Evolutionary conservation across 1,284 basidiomycete species (phyloP).

Genomic region (Ganoderma sinense): DNA sequence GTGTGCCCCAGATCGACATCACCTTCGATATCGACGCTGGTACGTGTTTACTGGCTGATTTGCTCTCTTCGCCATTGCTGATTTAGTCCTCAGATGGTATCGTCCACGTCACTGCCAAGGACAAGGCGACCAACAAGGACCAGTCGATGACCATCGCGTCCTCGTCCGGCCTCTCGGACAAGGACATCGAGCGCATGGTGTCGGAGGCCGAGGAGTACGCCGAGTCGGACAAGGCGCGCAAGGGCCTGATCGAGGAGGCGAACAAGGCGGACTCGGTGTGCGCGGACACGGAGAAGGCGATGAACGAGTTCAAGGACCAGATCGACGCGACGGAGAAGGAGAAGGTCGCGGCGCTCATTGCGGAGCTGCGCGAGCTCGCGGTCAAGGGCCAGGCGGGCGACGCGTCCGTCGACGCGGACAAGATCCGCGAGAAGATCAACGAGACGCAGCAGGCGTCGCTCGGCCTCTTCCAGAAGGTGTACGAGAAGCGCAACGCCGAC

Average conservation of each 20-base stretch:
- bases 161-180: slow-evolving; percentile 95
- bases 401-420: slow-evolving; percentile 81
- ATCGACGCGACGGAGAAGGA: slow-evolving; percentile 92
- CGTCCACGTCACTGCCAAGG: slow-evolving; percentile 95
- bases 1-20: slow-evolving; percentile 98
- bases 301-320: slow-evolving; percentile 95
- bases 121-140: slow-evolving; percentile 98
- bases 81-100: slow-evolving; percentile 74
- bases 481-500: slow-evolving; percentile 90
- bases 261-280: slow-evolving; percentile 98
- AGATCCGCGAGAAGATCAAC: slow-evolving; percentile 92
- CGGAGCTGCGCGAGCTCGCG: slow-evolving; percentile 90
- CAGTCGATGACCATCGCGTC: slow-evolving; percentile 98
- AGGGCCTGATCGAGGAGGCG: slow-evolving; percentile 92
- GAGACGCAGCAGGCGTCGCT: slow-evolving; percentile 98
- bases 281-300: slow-evolving; percentile 94
- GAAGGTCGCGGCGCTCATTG: slow-evolving; percentile 89
- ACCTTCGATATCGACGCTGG: slow-evolving; percentile 99
- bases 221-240: slow-evolving; percentile 90
- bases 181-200: slow-evolving; percentile 98
- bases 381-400: slow-evolving; percentile 92
- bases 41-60: slow-evolving; percentile 40
- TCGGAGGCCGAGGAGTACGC: slow-evolving; percentile 94
- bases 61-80: slow-evolving; percentile 5
- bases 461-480: slow-evolving; percentile 98